Conservation (phyloP, 2,329 filamentous ascomycete genomes). For the Botrytis pseudocinerea region DNA sequence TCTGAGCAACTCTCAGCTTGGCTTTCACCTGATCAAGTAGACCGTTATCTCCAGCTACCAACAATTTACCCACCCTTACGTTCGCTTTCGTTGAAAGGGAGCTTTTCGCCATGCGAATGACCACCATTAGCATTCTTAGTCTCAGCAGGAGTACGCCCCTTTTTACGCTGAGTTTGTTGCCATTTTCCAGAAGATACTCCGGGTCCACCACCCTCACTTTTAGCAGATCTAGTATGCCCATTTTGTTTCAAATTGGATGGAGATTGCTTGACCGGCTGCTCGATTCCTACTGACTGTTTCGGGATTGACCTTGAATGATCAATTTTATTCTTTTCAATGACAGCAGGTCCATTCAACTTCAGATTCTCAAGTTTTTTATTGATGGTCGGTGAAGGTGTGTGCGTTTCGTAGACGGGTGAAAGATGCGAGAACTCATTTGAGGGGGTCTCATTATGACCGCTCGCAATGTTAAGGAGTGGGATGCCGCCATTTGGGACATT, state of each 20-base stretch:
- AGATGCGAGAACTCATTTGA: slow-evolving; percentile 48
- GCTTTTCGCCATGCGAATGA: slow-evolving; percentile 51
- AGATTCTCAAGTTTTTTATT: slow-evolving; percentile 53
- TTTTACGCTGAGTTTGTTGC: slow-evolving; percentile 61
- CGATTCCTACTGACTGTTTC: slow-evolving; percentile 44
- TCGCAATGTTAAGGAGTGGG: slow-evolving; percentile 39
- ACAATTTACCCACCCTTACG: slow-evolving; percentile 58
- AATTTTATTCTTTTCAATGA: slow-evolving; percentile 28
- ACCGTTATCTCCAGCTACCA: not conserved
- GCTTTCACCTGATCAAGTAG: slow-evolving; percentile 3
- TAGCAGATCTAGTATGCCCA: slow-evolving; percentile 55
- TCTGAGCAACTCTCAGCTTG: not conserved
- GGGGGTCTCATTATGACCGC: slow-evolving; percentile 31
- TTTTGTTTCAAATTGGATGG: slow-evolving; percentile 45
- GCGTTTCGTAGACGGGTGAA: slow-evolving; percentile 73
- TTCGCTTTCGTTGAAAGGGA: slow-evolving; percentile 59
- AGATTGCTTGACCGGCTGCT: slow-evolving; percentile 34
- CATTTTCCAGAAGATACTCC: slow-evolving; percentile 45
- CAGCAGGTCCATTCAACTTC: slow-evolving; percentile 26
- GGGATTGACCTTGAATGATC: slow-evolving; percentile 24
- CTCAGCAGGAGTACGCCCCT: slow-evolving; percentile 48
- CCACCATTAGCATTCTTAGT: slow-evolving; percentile 50
- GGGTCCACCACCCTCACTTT: slow-evolving; percentile 52
- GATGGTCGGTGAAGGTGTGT: slow-evolving; percentile 68
- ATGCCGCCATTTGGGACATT: slow-evolving; percentile 37